A percentile compares a stretch with the other conserved stretches of the same genome.
These are phyloP conservation scores for Acacia crassicarpa DNA, from an alignment of 306 rosid genomes.

Conservation along the genomic window DNA sequence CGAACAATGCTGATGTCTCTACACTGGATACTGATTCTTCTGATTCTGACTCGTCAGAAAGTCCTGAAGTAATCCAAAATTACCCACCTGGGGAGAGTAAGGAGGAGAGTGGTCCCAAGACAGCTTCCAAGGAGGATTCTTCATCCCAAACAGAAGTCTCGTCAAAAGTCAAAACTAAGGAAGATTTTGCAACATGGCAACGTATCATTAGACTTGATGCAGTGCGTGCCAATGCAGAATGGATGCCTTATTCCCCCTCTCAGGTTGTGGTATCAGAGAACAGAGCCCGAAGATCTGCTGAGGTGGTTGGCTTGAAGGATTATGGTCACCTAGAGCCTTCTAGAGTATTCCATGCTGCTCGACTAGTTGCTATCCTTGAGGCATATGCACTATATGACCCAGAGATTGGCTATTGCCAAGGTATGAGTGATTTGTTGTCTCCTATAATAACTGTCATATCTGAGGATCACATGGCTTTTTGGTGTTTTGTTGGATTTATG, in stretches of 20 bases:
- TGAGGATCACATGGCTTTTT: constrained; percentile 96
- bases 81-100: constrained; percentile 53
- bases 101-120: constrained; percentile 56
- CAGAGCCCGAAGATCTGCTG: constrained; percentile 74
- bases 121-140: constrained; percentile 55
- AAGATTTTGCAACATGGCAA: constrained; percentile 94
- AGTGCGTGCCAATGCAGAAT: constrained; percentile 86
- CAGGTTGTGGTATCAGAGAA: constrained; percentile 62
- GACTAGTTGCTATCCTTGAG: constrained; percentile 95
- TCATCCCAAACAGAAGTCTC: constrained; percentile 47
- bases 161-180: constrained; percentile 52
- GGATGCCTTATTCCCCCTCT: constrained; percentile 74
- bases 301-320: constrained; percentile 96
- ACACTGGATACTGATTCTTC: constrained; percentile 66
- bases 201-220: constrained; percentile 98
- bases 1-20: constrained; percentile 62
- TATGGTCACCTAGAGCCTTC: constrained; percentile 83
- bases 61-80: constrained; percentile 74
- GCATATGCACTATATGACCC: constrained; percentile 95
- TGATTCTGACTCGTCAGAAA: constrained; percentile 87
- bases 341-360: constrained; percentile 89
- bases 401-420: constrained; percentile 99
- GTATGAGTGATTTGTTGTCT: constrained; percentile 97
- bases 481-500: constrained; percentile 99
- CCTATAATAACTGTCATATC: constrained; percentile 79